These are phyloP conservation scores for Penicillium digitatum DNA, from an alignment of 2,329 filamentous ascomycete genomes.

Conservation along the genomic window DNA sequence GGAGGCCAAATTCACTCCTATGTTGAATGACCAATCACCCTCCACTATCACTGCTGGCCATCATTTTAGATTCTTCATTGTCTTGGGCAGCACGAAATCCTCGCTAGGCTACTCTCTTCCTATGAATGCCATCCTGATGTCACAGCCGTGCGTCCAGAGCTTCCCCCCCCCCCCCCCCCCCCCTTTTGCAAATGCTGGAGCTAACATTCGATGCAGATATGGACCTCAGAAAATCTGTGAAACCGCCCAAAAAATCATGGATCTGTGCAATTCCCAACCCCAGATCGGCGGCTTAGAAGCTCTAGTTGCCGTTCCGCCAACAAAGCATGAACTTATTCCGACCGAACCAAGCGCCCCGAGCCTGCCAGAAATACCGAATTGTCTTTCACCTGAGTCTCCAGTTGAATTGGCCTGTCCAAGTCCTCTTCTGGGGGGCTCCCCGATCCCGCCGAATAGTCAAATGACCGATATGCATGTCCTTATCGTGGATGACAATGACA, in stretches of 20 bases:
- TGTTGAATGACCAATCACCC: slow-evolving; percentile 5
- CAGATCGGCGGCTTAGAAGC: neutral
- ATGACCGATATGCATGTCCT: slow-evolving; percentile 26
- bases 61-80: slow-evolving; percentile 20
- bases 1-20: slow-evolving; percentile 21
- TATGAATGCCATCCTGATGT: slow-evolving; percentile 21
- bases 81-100: slow-evolving; percentile 16
- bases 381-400: neutral
- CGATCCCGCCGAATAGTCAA: neutral
- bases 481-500: slow-evolving; percentile 44
- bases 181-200: neutral
- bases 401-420: neutral
- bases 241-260: slow-evolving; percentile 16
- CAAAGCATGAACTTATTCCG: neutral
- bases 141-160: slow-evolving; percentile 26
- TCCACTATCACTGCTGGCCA: neutral
- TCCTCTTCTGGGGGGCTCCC: neutral
- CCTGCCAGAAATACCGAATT: neutral
- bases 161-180: rapidly evolving
- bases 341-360: neutral
- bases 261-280: neutral
- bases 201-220: slow-evolving; percentile 22
- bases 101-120: neutral
- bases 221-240: slow-evolving; percentile 27
- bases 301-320: neutral